Percentiles rank a stretch among this genome's conserved stretches.
These are phyloP conservation scores for Melaleuca quinquenervia DNA, from an alignment of 345 rosid genomes.

Conservation along the genomic window DNA sequence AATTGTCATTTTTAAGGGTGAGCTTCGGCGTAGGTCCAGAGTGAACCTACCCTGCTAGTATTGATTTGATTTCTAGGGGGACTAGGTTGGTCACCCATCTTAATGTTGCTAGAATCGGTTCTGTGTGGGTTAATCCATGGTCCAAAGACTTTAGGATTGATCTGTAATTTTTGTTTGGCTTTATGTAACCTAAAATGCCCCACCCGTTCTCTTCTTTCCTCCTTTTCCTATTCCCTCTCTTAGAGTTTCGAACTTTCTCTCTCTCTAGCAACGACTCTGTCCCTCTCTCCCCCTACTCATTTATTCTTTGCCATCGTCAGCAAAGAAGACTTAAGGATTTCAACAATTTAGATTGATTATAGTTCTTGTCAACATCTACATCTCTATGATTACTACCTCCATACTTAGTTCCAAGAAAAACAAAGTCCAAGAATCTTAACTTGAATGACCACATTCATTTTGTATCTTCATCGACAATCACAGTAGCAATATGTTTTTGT, in stretches of 20 bases:
- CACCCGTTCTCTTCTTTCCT: not conserved
- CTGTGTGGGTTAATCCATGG: no score
- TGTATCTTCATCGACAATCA: no score
- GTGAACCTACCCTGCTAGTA: no score
- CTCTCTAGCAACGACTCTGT: no score
- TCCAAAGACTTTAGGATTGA: no score
- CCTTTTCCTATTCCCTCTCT: not conserved
- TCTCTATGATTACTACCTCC: not conserved
- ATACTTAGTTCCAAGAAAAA: not conserved
- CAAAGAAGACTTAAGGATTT: not conserved
- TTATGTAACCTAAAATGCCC: not conserved
- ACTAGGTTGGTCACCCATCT: rapidly evolving
- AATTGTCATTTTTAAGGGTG: no score
- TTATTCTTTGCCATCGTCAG: not conserved
- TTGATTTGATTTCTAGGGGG: not conserved
- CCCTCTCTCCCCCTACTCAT: not conserved
- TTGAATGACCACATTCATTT: not conserved
- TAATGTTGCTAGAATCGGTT: not conserved
- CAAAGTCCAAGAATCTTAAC: not conserved
- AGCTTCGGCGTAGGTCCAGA: no score
- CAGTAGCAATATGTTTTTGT: no score
- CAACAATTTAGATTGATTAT: not conserved
- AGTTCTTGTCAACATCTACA: not conserved
- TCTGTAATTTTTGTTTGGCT: no score
- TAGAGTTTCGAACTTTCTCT: no score